A percentile compares a stretch with the other conserved stretches of the same genome.
Conservation (phyloP, 306 rosid species). For the Corylus americana region DNA sequence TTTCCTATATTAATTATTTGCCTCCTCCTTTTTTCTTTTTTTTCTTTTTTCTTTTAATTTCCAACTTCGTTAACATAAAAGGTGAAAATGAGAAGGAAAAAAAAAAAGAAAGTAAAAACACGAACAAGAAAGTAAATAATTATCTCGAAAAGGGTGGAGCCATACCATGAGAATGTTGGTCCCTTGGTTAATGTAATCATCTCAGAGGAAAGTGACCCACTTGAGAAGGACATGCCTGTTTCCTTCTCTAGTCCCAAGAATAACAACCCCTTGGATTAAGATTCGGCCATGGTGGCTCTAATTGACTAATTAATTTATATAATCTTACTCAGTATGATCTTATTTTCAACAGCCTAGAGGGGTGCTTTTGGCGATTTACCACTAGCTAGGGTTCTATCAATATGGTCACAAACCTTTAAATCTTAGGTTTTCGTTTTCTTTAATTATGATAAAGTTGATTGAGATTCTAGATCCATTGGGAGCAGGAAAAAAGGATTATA, state of each 20-base stretch:
- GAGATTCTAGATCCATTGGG: not conserved
- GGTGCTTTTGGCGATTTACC: slow-evolving; percentile 35
- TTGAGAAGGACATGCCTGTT: slow-evolving; percentile 56
- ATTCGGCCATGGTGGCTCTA: slow-evolving; percentile 24
- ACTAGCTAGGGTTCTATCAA: slow-evolving; percentile 2
- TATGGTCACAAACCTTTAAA: not conserved
- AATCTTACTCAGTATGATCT: slow-evolving; percentile 13
- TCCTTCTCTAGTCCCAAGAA: slow-evolving; percentile 46
- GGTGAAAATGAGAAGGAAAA: slow-evolving; percentile 12
- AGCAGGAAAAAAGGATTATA: no score
- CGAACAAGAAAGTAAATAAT: slow-evolving; percentile 23
- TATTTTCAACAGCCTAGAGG: slow-evolving; percentile 30
- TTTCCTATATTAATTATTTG: not conserved
- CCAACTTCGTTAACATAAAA: slow-evolving; percentile 10
- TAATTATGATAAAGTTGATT: not conserved
- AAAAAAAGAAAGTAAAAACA: not conserved
- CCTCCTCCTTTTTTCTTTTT: not conserved
- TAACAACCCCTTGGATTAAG: slow-evolving; percentile 31
- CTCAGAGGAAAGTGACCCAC: slow-evolving; percentile 55
- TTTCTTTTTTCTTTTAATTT: slow-evolving; percentile 1
- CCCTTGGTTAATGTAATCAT: slow-evolving; percentile 51
- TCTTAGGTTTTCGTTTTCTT: not conserved
- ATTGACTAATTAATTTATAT: slow-evolving; percentile 25
- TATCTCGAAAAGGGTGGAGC: slow-evolving; percentile 46
- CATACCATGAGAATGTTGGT: slow-evolving; percentile 72